phyloP scores from a whole-genome alignment of 1,284 basidiomycete genomes.

The Apiotrichum mycotoxinovorans region DNA sequence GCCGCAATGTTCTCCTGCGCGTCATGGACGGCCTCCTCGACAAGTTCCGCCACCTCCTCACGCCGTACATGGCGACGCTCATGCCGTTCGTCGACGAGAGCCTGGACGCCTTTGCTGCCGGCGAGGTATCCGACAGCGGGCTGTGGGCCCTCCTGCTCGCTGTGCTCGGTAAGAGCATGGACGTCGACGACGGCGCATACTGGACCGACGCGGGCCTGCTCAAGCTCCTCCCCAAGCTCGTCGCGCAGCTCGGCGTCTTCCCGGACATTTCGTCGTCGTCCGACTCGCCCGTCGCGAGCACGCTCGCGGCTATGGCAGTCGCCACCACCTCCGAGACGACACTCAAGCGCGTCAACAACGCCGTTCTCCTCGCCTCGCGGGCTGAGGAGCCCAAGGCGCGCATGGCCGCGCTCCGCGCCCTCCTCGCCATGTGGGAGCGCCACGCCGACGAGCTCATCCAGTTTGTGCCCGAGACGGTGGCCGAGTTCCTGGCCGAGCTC shows the following conservation, averaged over 20 bases:
- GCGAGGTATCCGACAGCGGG: conserved; percentile 32
- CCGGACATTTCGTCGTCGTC: conserved; percentile 11
- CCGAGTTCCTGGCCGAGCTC: conserved; percentile 53
- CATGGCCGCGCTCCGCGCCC: conserved; percentile 65
- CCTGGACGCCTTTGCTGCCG: conserved; percentile 56
- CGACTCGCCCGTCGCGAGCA: conserved; percentile 37
- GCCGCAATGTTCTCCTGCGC: conserved; percentile 68
- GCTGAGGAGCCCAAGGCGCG: conserved; percentile 68
- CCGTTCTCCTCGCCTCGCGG: conserved; percentile 81
- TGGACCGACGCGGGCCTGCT: conserved; percentile 80
- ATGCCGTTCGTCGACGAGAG: conserved; percentile 66
- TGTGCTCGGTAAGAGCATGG: conserved; percentile 67
- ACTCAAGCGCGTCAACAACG: conserved; percentile 75
- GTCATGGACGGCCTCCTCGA: conserved; percentile 69
- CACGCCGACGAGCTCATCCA: conserved; percentile 59
- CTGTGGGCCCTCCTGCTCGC: conserved; percentile 67
- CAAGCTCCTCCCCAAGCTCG: conserved; percentile 59
- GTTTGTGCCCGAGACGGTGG: conserved; percentile 55
- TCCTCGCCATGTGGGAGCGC: conserved; percentile 67
- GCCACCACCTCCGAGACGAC: conserved; percentile 60
- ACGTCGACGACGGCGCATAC: conserved; percentile 78
- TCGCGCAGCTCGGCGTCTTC: conserved; percentile 59
- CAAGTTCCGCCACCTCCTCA: conserved; percentile 85
- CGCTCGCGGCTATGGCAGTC: conserved; percentile 58
- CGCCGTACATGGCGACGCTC: conserved; percentile 80